A percentile compares a stretch with the other conserved stretches of the same genome.
phyloP scores from a whole-genome alignment of 2,329 filamentous ascomycete species.

The Thielaviopsis punctulata region DNA sequence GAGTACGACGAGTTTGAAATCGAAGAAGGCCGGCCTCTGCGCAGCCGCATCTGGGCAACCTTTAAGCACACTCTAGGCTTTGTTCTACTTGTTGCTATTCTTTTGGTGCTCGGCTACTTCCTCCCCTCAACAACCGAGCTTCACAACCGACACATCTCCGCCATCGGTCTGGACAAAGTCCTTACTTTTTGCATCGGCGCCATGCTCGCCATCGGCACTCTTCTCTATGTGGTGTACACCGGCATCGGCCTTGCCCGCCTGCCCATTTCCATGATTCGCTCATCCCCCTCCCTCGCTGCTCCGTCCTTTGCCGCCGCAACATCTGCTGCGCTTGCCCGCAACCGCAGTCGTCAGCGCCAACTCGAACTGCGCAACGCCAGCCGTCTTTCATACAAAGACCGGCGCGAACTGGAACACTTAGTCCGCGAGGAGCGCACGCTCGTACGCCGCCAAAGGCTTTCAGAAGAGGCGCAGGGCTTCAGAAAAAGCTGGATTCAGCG shows the following conservation, averaged over 20 bases:
- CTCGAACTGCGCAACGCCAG: slow-evolving; percentile 73
- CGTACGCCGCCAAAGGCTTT: slow-evolving; percentile 72
- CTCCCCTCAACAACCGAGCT: slow-evolving; percentile 69
- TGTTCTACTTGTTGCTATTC: slow-evolving; percentile 56
- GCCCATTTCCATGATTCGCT: slow-evolving; percentile 82
- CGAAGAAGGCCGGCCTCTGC: slow-evolving; percentile 57
- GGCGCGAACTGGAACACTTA: slow-evolving; percentile 72
- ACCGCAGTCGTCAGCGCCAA: slow-evolving; percentile 81
- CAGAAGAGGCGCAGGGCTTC: slow-evolving; percentile 48
- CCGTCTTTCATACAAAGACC: slow-evolving; percentile 67
- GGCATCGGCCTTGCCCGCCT: slow-evolving; percentile 75
- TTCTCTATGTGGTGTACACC: slow-evolving; percentile 80
- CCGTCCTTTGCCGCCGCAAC: slow-evolving; percentile 64
- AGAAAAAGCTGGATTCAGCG: slow-evolving; percentile 46
- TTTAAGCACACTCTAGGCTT: slow-evolving; percentile 84
- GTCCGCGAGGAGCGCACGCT: slow-evolving; percentile 83
- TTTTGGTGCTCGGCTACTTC: slow-evolving; percentile 91
- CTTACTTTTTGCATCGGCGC: slow-evolving; percentile 78
- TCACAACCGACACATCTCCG: slow-evolving; percentile 48
- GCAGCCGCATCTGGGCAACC: slow-evolving; percentile 61
- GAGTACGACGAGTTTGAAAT: slow-evolving; percentile 86
- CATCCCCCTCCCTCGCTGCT: slow-evolving; percentile 68
- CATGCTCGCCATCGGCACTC: slow-evolving; percentile 70
- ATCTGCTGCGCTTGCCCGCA: slow-evolving; percentile 64
- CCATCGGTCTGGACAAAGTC: slow-evolving; percentile 68